Base-by-base conservation (phyloP, 805 yeast species). In the Candida nonsorbophila region DNA sequence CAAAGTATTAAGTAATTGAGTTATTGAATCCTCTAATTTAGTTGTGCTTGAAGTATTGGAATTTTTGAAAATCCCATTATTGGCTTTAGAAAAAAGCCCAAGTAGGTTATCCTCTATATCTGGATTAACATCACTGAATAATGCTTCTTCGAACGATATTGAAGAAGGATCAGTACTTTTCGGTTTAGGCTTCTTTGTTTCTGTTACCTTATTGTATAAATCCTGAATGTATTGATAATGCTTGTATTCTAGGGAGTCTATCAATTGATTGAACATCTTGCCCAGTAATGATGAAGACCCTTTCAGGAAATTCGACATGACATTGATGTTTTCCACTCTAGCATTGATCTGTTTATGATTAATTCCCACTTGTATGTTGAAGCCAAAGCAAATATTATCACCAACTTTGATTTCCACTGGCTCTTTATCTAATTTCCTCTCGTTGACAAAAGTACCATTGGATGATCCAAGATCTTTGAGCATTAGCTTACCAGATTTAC, bases 401-500 rank as follows among this genome's bases (percentile, higher is more conserved):
- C 84, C 88, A n/a, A 77, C 66, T 32, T 77, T 69, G 28, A 92
- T 56, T 41, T 79, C 84, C 13, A 73, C 74, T 0, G 71, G 62
- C 22, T 77, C 84, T 10, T 69, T 60, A 22, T 74, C 72, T 7
- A 92, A 67, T 38, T 87, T 78, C 23, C 59, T 66, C 19, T 79
- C 84, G 53, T 92, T 92, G 27, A 92, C 74, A 53, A 82, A 94
- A 0, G 98, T 90, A 7, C 99, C 99, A 55, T 92, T 92, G 14
- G 95, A 83, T 2, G 94, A 82, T 33, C 87, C 86, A 47, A 87
- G 70, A 58, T 92, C 99, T 41, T 79, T 76, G 15, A 92, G 70
- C 67, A 69, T 85, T 13, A 94, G 68, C 35, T 70, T 71, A 4
- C 88, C 87, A 4, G 62, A 57, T 15, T 53, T 53, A 11, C 74